Evolutionary conservation across 257 asterid species (phyloP), one percentile per base, ranked within the genome.

Genomic region (Nicotiana knightiana): DNA sequence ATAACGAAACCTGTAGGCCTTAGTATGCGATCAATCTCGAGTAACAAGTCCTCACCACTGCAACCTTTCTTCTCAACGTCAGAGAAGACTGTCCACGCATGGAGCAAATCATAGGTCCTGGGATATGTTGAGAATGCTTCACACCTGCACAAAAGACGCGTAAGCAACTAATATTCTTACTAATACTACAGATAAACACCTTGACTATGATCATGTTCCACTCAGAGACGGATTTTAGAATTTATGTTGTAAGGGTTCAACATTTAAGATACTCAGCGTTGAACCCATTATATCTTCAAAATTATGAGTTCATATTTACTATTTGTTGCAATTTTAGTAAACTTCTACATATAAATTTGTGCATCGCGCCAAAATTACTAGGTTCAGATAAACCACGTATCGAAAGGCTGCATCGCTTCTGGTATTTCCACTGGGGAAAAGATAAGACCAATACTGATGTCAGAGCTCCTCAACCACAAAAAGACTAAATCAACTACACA

Each of bases 61-160:
- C 99, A 95, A 39, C 98, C 98, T 86, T 92, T 93, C 92, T 86
- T 95, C 85, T 93, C 98, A n/a, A 93, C 82, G 89, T 92, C 93
- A 0, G 99, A 93, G 64, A 95, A 90, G 7, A 93, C 87, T 0
- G 90, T 88, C 99, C 97, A 95, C 1, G 97, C 98, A 5, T 95
- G 99, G 83, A 95, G 97, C 83, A 95, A 68, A 79, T 95, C 99
- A 8, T 95, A 95, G 4, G 99, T 93, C 87, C 99, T 84, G 0
- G 99, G 99, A 87, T 95, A 95, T 10, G 96, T 95, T 5, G 99
- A 95, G 92, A 80, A 95, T 79, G 99, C 93, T 87, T 93, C 99
- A 62, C 99, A 95, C 99, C 99, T 95, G 90, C 67, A 66, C 24
- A 46, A 53, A 71, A 46, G 21, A 43, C 48, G 21, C 57, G 75